Base-by-base conservation (phyloP, 2,329 filamentous ascomycete genomes). In the Penicillium sp. region DNA sequence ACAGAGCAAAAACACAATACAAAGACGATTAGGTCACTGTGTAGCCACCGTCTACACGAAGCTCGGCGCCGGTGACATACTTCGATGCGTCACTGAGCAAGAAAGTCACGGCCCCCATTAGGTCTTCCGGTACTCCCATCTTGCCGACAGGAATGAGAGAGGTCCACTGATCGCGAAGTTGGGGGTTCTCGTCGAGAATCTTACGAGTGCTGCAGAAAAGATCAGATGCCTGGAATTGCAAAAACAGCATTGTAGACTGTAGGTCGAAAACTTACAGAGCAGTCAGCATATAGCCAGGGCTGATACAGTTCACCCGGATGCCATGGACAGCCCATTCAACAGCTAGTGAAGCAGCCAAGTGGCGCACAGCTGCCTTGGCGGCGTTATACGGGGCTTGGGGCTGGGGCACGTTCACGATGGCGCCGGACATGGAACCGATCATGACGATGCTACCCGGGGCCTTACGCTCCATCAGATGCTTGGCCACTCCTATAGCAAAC, bases 211-310 rank as follows among this genome's bases (percentile, higher is more conserved):
- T 95, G 68, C 20, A 35, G 18, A 56, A 53, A 5, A 29, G 18
- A 12, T 7, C 12, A 58, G 4, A 37, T 46, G 26, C 51, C n/a
- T 51, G 40, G 27, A 42, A 15, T 35, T 56, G 1, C 12, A n/a
- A 6, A 6, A n/a, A 6, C 5, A 14, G 23, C 12, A 49, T 11
- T 23, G 2, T 2, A 33, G 20, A 20, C 6, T 9, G 26, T 46
- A 12, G 31, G 15, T n/a, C 15, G 7, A 22, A 23, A n/a, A 56
- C 89, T 84, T 81, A 93, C 89, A 97, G 78, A 55, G 92, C 89
- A 15, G 93, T 97, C 63, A 96, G 79, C 93, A 97, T 97, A 77
- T 97, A 97, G 43, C 94, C 93, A 0, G 93, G 93, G 27, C 88
- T 92, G 72, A 97, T 94, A 75, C 90, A 94, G 79, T 97, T 97